Evolutionary conservation across 2,329 filamentous ascomycete genomes (phyloP).

Genomic region (Claviceps digitariae): DNA sequence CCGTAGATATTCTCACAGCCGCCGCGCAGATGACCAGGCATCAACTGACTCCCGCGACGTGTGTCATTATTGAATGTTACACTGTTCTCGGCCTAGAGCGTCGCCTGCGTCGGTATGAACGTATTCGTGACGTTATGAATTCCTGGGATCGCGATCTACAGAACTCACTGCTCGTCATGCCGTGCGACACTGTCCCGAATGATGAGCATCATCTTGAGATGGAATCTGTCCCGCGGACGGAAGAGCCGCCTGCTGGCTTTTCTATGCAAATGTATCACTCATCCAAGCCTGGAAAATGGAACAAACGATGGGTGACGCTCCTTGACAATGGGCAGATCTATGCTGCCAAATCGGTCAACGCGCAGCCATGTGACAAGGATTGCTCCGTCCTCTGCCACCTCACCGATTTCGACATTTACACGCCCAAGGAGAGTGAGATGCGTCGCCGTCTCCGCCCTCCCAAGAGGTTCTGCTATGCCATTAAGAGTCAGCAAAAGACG

Average conservation of each 20-base stretch:
- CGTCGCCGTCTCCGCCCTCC: slow-evolving; percentile 66
- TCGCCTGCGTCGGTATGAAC: slow-evolving; percentile 73
- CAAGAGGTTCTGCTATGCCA: slow-evolving; percentile 71
- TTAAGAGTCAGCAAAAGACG: slow-evolving; percentile 86
- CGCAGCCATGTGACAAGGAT: slow-evolving; percentile 50
- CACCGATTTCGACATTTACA: slow-evolving; percentile 87
- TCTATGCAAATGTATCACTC: slow-evolving; percentile 68
- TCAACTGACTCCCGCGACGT: slow-evolving; percentile 48
- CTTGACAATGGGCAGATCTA: slow-evolving; percentile 58
- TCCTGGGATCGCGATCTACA: slow-evolving; percentile 79
- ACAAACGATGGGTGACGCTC: slow-evolving; percentile 68
- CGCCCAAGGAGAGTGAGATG: slow-evolving; percentile 53
- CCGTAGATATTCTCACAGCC: slow-evolving; percentile 57
- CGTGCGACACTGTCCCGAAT: slow-evolving; percentile 40
- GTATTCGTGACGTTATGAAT: slow-evolving; percentile 75
- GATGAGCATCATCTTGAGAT: slow-evolving; percentile 47
- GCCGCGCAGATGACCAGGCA: slow-evolving; percentile 51
- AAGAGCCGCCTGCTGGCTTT: slow-evolving; percentile 50
- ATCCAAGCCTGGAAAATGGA: slow-evolving; percentile 73
- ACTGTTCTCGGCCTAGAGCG: slow-evolving; percentile 64
- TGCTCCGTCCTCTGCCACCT: slow-evolving; percentile 63
- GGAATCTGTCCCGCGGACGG: slow-evolving; percentile 42
- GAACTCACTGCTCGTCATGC: slow-evolving; percentile 57
- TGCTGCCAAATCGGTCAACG: slow-evolving; percentile 55
- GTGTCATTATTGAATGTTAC: slow-evolving; percentile 69